Conservation (phyloP, 164 flowering plant species). For the Vitis rupestris region DNA sequence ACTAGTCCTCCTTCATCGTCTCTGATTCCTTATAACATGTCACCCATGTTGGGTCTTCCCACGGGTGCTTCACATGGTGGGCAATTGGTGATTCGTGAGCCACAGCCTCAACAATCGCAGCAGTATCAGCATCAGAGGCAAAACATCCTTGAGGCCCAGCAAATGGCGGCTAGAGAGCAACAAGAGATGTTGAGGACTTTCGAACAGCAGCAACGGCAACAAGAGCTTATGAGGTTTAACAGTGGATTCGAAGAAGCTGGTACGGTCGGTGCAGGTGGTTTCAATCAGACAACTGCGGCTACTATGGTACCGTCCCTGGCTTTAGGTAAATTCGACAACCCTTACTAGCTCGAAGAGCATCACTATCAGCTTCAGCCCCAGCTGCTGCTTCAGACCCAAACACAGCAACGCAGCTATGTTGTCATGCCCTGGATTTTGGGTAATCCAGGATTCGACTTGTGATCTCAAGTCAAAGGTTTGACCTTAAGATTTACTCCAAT, state of each 20-base stretch:
- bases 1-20: slow-evolving; percentile 13
- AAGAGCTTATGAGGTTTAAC: slow-evolving; percentile 28
- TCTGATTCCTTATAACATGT: slow-evolving; percentile 10
- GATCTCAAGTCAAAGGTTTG: too few species aligned
- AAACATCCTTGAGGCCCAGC: slow-evolving; percentile 36
- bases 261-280: slow-evolving; percentile 22
- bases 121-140: slow-evolving; percentile 31
- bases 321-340: slow-evolving; percentile 25
- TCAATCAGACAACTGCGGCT: slow-evolving; percentile 13
- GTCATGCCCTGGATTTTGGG: too few species aligned
- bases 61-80: slow-evolving; percentile 6
- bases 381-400: slow-evolving; percentile 5
- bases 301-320: slow-evolving; percentile 23
- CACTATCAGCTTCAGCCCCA: slow-evolving; percentile 21
- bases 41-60: slow-evolving; percentile 27
- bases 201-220: slow-evolving; percentile 26
- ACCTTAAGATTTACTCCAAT: too few species aligned
- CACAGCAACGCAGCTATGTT: slow-evolving; percentile 10
- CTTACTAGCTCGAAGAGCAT: slow-evolving; percentile 23
- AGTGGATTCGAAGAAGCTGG: slow-evolving; percentile 15
- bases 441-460: too few species aligned
- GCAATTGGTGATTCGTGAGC: slow-evolving; percentile 12
- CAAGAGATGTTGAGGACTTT: slow-evolving; percentile 35
- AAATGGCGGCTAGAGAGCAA: slow-evolving; percentile 37
- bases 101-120: slow-evolving; percentile 12